Evolutionary conservation across 371 early-diverging fungal species (phyloP).

Genomic region (Zychaea mexicana): DNA sequence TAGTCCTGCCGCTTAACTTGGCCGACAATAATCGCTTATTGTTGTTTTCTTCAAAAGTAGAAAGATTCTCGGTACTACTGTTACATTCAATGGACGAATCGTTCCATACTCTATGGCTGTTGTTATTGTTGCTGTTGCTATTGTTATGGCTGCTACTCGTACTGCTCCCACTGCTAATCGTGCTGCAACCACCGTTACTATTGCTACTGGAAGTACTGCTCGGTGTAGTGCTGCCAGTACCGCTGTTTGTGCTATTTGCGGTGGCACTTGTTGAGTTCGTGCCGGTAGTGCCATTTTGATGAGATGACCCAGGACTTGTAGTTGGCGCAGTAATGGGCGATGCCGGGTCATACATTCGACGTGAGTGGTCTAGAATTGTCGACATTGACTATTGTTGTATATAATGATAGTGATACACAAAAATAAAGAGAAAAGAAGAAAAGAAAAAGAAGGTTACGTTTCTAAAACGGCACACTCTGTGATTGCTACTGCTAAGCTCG

Average conservation of each 20-base stretch:
- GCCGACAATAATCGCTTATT: background rate
- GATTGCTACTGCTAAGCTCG: too few relatives aligned
- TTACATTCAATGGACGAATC: background rate
- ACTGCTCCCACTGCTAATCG: background rate
- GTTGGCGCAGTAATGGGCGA: background rate
- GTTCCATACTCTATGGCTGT: background rate
- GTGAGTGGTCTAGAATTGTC: background rate
- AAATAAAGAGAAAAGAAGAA: background rate
- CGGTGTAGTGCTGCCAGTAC: background rate
- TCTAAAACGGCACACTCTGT: too few relatives aligned
- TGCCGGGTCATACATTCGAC: background rate
- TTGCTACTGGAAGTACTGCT: too few relatives aligned
- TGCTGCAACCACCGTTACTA: background rate
- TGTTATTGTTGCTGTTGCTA: conserved; percentile 7
- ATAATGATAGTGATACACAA: too few relatives aligned
- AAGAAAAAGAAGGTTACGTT: too few relatives aligned
- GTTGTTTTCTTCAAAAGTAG: background rate
- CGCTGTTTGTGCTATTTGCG: background rate
- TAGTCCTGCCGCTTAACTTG: background rate
- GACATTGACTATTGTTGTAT: background rate
- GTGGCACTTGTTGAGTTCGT: background rate
- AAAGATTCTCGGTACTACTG: background rate
- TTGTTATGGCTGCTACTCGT: conserved; percentile 9
- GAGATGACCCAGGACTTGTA: background rate
- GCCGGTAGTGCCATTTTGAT: background rate